Conservation (phyloP, 163 green algal species). For the Chlorella variabilis region DNA sequence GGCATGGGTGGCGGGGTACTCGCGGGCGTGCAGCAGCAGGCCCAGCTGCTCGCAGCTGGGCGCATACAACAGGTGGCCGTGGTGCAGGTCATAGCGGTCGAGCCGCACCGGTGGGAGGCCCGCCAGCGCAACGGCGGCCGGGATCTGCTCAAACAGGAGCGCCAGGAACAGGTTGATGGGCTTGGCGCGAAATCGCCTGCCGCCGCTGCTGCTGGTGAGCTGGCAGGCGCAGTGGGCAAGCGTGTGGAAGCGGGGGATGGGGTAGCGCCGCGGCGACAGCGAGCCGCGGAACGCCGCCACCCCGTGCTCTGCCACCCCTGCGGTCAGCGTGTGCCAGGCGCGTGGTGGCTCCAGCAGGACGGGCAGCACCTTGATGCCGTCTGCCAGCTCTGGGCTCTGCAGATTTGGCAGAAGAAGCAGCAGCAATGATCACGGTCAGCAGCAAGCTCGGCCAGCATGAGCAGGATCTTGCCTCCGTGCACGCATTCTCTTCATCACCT, state of each 20-base stretch:
- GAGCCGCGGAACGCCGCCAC: not conserved
- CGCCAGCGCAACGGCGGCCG: conserved; percentile 14
- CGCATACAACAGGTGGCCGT: conserved; percentile 40
- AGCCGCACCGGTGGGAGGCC: conserved; percentile 26
- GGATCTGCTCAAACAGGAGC: conserved; percentile 34
- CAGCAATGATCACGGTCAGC: too few relatives aligned
- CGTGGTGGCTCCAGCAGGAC: not conserved
- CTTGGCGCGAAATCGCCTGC: conserved; percentile 14
- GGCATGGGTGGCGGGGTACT: conserved; percentile 27
- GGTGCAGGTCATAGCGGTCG: conserved; percentile 32
- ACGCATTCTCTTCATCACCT: too few relatives aligned
- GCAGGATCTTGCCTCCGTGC: too few relatives aligned
- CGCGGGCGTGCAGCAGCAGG: conserved; percentile 40
- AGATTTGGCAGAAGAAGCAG: too few relatives aligned
- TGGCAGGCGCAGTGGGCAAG: conserved; percentile 20
- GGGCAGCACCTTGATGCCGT: conserved; percentile 4
- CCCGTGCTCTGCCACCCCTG: not conserved
- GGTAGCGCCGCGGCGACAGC: conserved; percentile 31
- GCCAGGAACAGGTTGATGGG: conserved; percentile 38
- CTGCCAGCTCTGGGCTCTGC: conserved; percentile 5
- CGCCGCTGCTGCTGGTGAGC: not conserved
- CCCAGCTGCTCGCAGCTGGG: conserved; percentile 17
- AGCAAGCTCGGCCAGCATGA: too few relatives aligned
- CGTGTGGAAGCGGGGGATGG: conserved; percentile 18
- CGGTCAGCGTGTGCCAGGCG: conserved; percentile 7